Conservation (phyloP, 305 asterid genomes). For the Nicotiana rustica region DNA sequence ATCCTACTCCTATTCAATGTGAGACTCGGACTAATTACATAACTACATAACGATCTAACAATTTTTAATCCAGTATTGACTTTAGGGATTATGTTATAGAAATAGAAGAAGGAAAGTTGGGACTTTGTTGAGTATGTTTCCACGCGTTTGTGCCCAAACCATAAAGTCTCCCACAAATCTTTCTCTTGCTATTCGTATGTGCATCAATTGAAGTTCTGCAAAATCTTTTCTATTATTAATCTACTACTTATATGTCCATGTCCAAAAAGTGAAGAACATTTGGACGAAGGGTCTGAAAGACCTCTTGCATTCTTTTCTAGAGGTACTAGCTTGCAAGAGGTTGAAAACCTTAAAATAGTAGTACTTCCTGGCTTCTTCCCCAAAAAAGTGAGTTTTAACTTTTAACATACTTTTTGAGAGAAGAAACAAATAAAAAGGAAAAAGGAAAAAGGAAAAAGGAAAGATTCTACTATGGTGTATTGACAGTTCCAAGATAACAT, state of each 20-base stretch:
- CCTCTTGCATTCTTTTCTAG: neutral
- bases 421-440: neutral
- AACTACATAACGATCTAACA: too few species aligned
- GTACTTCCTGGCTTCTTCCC: conserved; percentile 18
- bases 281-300: neutral
- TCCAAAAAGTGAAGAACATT: conserved; percentile 8
- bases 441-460: neutral
- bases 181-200: neutral
- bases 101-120: neutral
- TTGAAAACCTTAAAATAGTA: conserved; percentile 3
- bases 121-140: neutral
- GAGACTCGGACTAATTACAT: too few species aligned
- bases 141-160: neutral
- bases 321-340: neutral
- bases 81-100: neutral
- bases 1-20: too few species aligned
- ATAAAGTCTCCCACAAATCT: neutral
- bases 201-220: neutral
- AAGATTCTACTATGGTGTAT: conserved; percentile 8
- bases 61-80: neutral
- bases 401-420: neutral
- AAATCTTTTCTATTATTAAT: neutral
- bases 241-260: neutral
- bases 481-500: neutral
- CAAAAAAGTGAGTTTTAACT: neutral